Evolutionary conservation across 768 basidiomycete genomes (phyloP).

Genomic region (Trametes coccinea): DNA sequence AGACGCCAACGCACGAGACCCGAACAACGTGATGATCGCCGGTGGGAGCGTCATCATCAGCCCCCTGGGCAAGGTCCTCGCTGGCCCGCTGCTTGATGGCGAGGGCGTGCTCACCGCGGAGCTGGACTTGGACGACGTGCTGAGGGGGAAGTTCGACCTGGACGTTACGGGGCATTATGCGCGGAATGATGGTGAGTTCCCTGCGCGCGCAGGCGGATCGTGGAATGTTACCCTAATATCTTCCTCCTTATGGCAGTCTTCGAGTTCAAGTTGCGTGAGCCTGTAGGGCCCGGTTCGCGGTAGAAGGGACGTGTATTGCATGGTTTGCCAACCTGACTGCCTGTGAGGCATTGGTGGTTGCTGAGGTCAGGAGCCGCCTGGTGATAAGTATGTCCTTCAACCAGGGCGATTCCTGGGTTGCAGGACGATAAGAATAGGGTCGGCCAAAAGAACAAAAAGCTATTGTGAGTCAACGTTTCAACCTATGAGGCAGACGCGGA

Average conservation of each 20-base stretch:
- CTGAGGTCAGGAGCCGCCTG: too few species aligned
- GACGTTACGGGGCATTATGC: constrained; percentile 66
- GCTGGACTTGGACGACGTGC: constrained; percentile 57
- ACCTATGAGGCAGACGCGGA: too few species aligned
- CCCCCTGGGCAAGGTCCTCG: constrained; percentile 57
- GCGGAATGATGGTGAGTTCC: constrained; percentile 50
- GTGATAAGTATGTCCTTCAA: too few species aligned
- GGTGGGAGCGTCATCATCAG: constrained; percentile 63
- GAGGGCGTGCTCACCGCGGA: constrained; percentile 60
- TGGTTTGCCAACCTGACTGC: background rate
- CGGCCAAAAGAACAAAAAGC: too few species aligned
- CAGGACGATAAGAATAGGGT: too few species aligned
- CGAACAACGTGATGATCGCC: constrained; percentile 56
- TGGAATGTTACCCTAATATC: background rate
- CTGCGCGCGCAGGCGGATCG: background rate
- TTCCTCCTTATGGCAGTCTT: constrained; percentile 16
- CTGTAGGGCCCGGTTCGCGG: background rate
- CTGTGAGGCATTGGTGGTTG: background rate
- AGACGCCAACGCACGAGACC: constrained; percentile 37
- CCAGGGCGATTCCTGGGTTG: too few species aligned
- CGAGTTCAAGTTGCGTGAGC: constrained; percentile 18
- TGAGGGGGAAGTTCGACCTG: constrained; percentile 61
- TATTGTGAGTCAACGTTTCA: too few species aligned
- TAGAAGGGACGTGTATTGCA: background rate
- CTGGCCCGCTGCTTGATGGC: constrained; percentile 53